Base-by-base conservation (phyloP, 257 asterid genomes). In the Henckelia pumila region DNA sequence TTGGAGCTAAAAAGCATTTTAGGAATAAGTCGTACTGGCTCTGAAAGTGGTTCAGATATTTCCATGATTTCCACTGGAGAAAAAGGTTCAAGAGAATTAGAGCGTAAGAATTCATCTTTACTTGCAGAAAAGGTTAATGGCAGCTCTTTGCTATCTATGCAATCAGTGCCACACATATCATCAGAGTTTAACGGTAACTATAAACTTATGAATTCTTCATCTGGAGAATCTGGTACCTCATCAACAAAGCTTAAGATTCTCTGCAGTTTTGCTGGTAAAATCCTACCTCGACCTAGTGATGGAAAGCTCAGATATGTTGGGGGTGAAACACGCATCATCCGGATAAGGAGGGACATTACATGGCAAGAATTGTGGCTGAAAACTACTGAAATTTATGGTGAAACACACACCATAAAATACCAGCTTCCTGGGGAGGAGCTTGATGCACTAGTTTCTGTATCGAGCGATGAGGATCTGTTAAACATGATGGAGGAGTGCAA, bases 381-480 rank as follows among this genome's bases (percentile, higher is more conserved):
- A 84, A 76, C 95, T n/a, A 50, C 72, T 71, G 21, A 77, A 4
- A 73, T 85, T 28, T 88, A 76, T 58, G 74, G 63, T 59, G 79
- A 80, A 72, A 84, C 92, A 66, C 88, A 79, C 78, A 76, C 78
- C 7, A 81, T 90, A 53, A 93, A 85, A 71, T 93, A 93, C 74
- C 97, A 93, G 86, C 99, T 93, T 80, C 99, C 99, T 25, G 99
- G 88, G 21, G 99, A 93, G 92, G 99, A 93, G 75, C 95, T 93
- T 68, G 99, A 90, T 74, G 85, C 99, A 9, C 75, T 93, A 83
- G 96, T 93, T 24, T 83, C 99, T 19, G 96, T 93, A 63, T 88
- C 99, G 56, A 81, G 88, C 77, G 91, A 90, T 20, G 99, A 90
- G 82, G 99, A 93, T 73, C 67, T 93, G 21, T 94, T 81, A 71